Conservation (phyloP, 108 stramenopile genomes). For the Cyclotella cryptica region DNA sequence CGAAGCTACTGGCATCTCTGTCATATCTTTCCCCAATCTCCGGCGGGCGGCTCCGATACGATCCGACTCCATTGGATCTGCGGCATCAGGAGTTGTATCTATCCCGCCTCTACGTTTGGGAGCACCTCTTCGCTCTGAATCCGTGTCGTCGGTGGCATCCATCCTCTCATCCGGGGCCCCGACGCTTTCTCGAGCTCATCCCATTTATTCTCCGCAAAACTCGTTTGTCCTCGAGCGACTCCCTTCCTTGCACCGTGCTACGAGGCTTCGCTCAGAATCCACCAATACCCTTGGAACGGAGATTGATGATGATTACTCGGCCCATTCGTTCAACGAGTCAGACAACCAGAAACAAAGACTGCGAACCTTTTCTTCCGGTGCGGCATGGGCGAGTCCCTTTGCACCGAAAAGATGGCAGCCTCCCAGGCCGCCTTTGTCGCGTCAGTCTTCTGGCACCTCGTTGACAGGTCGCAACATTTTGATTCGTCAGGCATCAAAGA, state of each 20-base stretch:
- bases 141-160: conserved; percentile 31
- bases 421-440: not conserved
- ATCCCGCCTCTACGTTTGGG: conserved; percentile 40
- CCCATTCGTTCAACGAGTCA: conserved; percentile 25
- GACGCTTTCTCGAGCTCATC: conserved; percentile 17
- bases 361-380: not conserved
- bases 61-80: conserved; percentile 49
- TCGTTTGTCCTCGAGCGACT: conserved; percentile 22
- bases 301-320: conserved; percentile 32
- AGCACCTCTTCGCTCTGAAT: conserved; percentile 45
- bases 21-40: conserved; percentile 53
- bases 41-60: conserved; percentile 45
- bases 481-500: conserved; percentile 49
- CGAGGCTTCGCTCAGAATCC: conserved; percentile 43
- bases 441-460: conserved; percentile 8
- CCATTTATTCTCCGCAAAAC: conserved; percentile 27
- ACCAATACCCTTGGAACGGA: conserved; percentile 26
- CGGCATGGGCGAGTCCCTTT: conserved; percentile 37
- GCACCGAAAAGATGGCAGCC: conserved; percentile 21
- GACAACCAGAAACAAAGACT: not conserved
- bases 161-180: conserved; percentile 30
- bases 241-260: conserved; percentile 4
- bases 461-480: conserved; percentile 23
- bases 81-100: conserved; percentile 8
- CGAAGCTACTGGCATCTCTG: conserved; percentile 25